These are phyloP conservation scores for Parietaria judaica DNA, from an alignment of 306 rosid species.

Conservation along the genomic window DNA sequence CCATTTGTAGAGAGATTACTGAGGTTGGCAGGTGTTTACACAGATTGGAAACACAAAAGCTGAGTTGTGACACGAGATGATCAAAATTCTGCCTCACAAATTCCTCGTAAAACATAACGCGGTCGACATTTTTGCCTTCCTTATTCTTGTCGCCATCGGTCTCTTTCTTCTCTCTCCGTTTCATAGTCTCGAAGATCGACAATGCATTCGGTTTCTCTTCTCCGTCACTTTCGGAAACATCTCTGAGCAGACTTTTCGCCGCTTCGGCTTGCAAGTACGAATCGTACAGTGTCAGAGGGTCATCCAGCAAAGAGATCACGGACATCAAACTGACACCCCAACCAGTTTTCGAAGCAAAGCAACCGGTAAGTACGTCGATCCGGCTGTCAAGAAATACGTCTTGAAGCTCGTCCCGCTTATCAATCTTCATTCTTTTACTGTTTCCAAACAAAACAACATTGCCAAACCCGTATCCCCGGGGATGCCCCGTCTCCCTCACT, in stretches of 20 bases:
- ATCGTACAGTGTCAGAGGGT: slow-evolving; percentile 20
- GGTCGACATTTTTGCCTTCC: too few relatives aligned
- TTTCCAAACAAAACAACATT: slow-evolving; percentile 29
- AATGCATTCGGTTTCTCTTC: too few relatives aligned
- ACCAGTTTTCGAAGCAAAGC: not conserved
- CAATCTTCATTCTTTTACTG: slow-evolving; percentile 20
- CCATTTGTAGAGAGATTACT: slow-evolving; percentile 13
- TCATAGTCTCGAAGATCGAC: too few relatives aligned
- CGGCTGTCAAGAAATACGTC: slow-evolving; percentile 23
- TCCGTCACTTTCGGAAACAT: too few relatives aligned
- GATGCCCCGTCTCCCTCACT: not conserved
- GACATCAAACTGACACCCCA: slow-evolving; percentile 17
- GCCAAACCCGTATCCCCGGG: slow-evolving; percentile 18
- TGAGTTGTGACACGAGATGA: slow-evolving; percentile 9
- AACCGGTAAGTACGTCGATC: not conserved
- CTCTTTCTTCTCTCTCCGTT: not conserved
- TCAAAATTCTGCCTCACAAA: slow-evolving; percentile 23
- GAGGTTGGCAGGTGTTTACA: slow-evolving; percentile 48
- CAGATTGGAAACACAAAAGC: slow-evolving; percentile 10
- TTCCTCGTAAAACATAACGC: slow-evolving; percentile 18
- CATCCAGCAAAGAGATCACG: slow-evolving; percentile 22
- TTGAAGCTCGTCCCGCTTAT: slow-evolving; percentile 6
- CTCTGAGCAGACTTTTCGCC: too few relatives aligned
- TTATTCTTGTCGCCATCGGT: too few relatives aligned
- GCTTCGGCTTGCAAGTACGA: slow-evolving; percentile 13